These are phyloP conservation scores for Chenopodium formosanum DNA, from an alignment of 148 eudicot genomes.

Conservation along the genomic window DNA sequence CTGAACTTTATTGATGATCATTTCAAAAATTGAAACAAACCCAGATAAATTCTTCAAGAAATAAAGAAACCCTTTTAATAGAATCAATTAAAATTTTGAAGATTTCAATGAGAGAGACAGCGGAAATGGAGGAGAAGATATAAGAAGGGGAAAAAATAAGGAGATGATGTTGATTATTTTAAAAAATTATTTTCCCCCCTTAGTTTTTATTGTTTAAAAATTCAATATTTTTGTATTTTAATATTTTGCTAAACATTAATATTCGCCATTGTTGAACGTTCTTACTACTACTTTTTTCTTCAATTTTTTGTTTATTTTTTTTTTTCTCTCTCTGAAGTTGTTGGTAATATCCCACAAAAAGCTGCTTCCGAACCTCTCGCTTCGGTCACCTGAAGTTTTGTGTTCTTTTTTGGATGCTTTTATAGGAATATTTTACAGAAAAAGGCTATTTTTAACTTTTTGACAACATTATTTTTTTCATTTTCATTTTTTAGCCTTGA, in stretches of 20 bases:
- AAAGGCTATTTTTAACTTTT: slow-evolving; percentile 29
- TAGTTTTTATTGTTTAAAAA: background rate
- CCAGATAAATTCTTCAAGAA: slow-evolving; percentile 19
- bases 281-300: slow-evolving; percentile 5
- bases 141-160: slow-evolving; percentile 1
- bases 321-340: slow-evolving; percentile 18
- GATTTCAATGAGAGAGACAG: slow-evolving; percentile 4
- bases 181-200: background rate
- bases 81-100: background rate
- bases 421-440: background rate
- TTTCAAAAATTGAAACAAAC: slow-evolving; percentile 20
- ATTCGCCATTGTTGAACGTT: slow-evolving; percentile 34
- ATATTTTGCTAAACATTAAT: slow-evolving; percentile 7
- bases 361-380: slow-evolving; percentile 39
- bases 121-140: slow-evolving; percentile 18
- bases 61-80: slow-evolving; percentile 22
- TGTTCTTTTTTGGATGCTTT: slow-evolving; percentile 12
- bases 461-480: background rate
- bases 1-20: slow-evolving; percentile 4
- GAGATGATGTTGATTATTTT: slow-evolving; percentile 3
- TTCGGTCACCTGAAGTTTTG: slow-evolving; percentile 26
- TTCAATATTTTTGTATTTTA: background rate
- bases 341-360: slow-evolving; percentile 20
- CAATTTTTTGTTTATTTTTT: background rate
- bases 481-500: too few relatives aligned